Conservation (phyloP, 2,329 filamentous ascomycete species). For the Tricladium varicosporioides region DNA sequence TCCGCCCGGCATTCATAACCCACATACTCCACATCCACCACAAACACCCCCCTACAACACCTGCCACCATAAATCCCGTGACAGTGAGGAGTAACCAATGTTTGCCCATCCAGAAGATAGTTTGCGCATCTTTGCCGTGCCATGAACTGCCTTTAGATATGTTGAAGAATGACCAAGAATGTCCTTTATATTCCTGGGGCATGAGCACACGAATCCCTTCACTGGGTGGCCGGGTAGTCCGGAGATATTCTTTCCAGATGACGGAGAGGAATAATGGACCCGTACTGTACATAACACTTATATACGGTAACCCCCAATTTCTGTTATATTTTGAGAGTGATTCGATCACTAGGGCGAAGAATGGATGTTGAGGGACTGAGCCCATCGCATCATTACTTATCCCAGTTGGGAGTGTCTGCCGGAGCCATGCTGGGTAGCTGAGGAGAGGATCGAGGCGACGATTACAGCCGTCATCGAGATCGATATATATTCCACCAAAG, state of each 20-base stretch:
- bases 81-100: slow-evolving; percentile 39
- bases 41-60: slow-evolving; percentile 25
- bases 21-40: slow-evolving; percentile 32
- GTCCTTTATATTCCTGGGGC: slow-evolving; percentile 66
- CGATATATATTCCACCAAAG: slow-evolving; percentile 79
- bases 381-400: slow-evolving; percentile 83
- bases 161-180: slow-evolving; percentile 70
- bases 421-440: slow-evolving; percentile 67
- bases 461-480: slow-evolving; percentile 57
- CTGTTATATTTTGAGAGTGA: slow-evolving; percentile 65
- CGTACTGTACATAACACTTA: slow-evolving; percentile 77
- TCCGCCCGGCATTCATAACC: slow-evolving; percentile 20
- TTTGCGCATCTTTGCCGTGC: slow-evolving; percentile 46
- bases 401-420: slow-evolving; percentile 71
- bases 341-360: slow-evolving; percentile 69
- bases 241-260: slow-evolving; percentile 72
- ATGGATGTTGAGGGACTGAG: slow-evolving; percentile 67
- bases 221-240: slow-evolving; percentile 43
- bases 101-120: slow-evolving; percentile 48
- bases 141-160: slow-evolving; percentile 44
- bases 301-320: slow-evolving; percentile 63
- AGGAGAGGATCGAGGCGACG: slow-evolving; percentile 57
- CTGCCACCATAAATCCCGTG: slow-evolving; percentile 33
- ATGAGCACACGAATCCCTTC: slow-evolving; percentile 66
- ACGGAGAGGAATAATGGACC: slow-evolving; percentile 75